Conservation (phyloP, 2,329 filamentous ascomycete species). For the Beauveria sp. region DNA sequence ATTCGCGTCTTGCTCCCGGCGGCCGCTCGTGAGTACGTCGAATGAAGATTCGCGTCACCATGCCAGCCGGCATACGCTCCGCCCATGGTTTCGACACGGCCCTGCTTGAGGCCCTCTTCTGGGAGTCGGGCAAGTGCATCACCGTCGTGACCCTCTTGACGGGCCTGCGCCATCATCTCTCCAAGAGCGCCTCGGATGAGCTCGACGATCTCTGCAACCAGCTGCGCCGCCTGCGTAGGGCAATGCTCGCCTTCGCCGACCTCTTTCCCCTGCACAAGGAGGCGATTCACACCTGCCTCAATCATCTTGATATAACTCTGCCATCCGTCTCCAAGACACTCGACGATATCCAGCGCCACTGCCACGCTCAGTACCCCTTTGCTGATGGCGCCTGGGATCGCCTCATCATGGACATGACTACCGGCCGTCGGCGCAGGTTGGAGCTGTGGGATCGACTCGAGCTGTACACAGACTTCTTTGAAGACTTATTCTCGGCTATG, state of each 20-base stretch:
- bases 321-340: neutral
- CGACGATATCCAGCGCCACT: neutral
- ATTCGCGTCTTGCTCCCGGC: neutral
- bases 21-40: neutral
- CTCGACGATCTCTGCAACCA: neutral
- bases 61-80: neutral
- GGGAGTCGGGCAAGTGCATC: slow-evolving; percentile 4
- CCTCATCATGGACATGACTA: neutral
- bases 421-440: neutral
- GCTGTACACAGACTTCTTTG: slow-evolving; percentile 5
- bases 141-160: neutral
- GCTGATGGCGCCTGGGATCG: neutral
- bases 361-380: neutral
- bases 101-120: slow-evolving; percentile 3
- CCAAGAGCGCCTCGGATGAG: neutral
- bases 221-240: neutral
- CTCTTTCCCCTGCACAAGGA: slow-evolving; percentile 1
- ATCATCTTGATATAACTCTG: slow-evolving; percentile 7
- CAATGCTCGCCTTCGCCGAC: slow-evolving; percentile 9
- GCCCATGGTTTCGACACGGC: neutral
- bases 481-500: neutral
- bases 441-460: neutral
- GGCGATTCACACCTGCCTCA: neutral
- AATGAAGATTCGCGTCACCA: slow-evolving; percentile 5
- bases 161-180: neutral